These are phyloP conservation scores for Dendrocalamus sinicus DNA, from an alignment of 176 grass and related monocot genomes.

Conservation along the genomic window DNA sequence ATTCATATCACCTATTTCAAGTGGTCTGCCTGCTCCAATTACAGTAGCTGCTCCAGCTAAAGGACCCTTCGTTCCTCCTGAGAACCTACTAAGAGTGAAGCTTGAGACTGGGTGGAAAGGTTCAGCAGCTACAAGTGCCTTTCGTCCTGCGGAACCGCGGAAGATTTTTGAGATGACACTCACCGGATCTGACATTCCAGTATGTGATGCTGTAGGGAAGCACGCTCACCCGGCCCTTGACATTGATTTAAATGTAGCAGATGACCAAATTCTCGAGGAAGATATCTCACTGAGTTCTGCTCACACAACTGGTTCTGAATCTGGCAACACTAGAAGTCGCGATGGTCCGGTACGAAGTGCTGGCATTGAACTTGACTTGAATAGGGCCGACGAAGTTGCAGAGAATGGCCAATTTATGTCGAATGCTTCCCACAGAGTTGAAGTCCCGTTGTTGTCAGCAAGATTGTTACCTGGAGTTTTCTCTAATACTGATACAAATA, in stretches of 20 bases:
- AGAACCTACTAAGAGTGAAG: constrained; percentile 66
- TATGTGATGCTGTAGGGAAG: constrained; percentile 51
- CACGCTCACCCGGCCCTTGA: constrained; percentile 54
- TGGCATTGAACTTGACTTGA: constrained; percentile 83
- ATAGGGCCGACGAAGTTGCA: constrained; percentile 56
- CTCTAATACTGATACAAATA: constrained; percentile 38
- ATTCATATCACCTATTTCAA: constrained; percentile 48
- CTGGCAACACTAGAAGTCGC: constrained; percentile 37
- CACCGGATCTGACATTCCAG: constrained; percentile 39
- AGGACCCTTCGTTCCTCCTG: constrained; percentile 70
- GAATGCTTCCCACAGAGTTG: constrained; percentile 47
- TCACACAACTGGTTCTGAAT: constrained; percentile 61
- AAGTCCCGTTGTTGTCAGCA: constrained; percentile 53
- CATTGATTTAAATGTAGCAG: constrained; percentile 86
- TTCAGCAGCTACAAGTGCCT: constrained; percentile 85
- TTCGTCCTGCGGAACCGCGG: constrained; percentile 70
- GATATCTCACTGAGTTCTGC: constrained; percentile 52
- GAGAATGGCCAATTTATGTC: constrained; percentile 59
- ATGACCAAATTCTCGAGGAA: constrained; percentile 67
- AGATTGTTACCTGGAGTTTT: constrained; percentile 48
- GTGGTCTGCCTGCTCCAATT: constrained; percentile 57
- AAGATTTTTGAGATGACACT: constrained; percentile 63
- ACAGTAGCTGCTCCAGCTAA: constrained; percentile 78
- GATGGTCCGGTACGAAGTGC: constrained; percentile 37
- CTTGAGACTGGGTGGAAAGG: constrained; percentile 86